These are phyloP conservation scores for Leishmania amazonensis DNA, from an alignment of 208 protist species.

Conservation along the genomic window DNA sequence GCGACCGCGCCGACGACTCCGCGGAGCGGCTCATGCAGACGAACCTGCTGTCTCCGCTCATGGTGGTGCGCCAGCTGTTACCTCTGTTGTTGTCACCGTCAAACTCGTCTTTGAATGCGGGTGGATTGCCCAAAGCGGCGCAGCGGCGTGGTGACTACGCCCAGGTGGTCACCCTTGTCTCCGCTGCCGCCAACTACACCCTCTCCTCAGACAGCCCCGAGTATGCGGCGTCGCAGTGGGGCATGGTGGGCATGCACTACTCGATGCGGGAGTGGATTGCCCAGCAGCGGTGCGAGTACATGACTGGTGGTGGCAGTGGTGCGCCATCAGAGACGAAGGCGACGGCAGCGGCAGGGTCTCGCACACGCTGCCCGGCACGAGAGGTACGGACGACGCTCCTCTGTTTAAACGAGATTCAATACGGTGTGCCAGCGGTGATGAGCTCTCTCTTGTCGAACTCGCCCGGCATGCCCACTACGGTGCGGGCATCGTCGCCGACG, in stretches of 20 bases:
- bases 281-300: constrained; percentile 17
- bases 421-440: constrained; percentile 5
- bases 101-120: constrained; percentile 1
- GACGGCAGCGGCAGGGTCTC: not conserved
- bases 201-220: constrained; percentile 35
- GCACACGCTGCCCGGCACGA: not conserved
- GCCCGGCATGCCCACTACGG: not conserved
- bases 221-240: constrained; percentile 62
- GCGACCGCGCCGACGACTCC: constrained; percentile 50
- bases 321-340: not conserved
- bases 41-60: constrained; percentile 41
- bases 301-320: not conserved
- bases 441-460: constrained; percentile 4
- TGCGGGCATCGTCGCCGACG: not conserved
- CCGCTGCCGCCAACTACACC: constrained; percentile 25
- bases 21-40: constrained; percentile 48
- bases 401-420: constrained; percentile 25
- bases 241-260: constrained; percentile 50
- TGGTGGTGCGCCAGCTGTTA: constrained; percentile 37
- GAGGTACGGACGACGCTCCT: constrained; percentile 31
- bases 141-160: constrained; percentile 26
- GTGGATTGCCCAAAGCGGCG: not conserved
- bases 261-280: constrained; percentile 48
- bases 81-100: constrained; percentile 30
- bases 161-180: constrained; percentile 43